These are phyloP conservation scores for Phoenix roebelenii DNA, from an alignment of 176 grass and related monocot species.

Conservation along the genomic window DNA sequence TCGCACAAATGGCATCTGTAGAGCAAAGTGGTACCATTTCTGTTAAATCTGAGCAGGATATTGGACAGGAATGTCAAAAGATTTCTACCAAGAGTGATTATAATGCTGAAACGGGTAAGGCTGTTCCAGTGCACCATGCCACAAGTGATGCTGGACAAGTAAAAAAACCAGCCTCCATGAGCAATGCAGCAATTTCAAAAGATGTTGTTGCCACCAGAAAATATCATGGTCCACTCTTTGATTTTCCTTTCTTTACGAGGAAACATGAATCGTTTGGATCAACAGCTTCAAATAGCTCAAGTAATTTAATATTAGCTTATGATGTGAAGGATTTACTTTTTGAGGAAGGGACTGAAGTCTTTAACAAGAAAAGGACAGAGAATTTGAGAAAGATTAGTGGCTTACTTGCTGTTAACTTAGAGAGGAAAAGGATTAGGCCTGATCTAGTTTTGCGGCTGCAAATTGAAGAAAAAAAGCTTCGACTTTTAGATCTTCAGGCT, in stretches of 20 bases:
- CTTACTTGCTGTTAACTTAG: slow-evolving; percentile 79
- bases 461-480: slow-evolving; percentile 98
- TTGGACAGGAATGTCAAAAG: slow-evolving; percentile 51
- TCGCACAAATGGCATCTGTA: slow-evolving; percentile 38
- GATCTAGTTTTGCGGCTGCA: slow-evolving; percentile 91
- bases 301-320: slow-evolving; percentile 62
- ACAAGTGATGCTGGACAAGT: slow-evolving; percentile 44
- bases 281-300: slow-evolving; percentile 51
- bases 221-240: slow-evolving; percentile 92
- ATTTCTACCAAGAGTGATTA: slow-evolving; percentile 42
- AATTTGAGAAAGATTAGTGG: slow-evolving; percentile 91
- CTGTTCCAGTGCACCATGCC: slow-evolving; percentile 50
- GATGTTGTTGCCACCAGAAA: slow-evolving; percentile 62
- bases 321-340: slow-evolving; percentile 85
- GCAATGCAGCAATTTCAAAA: slow-evolving; percentile 32
- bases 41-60: slow-evolving; percentile 86
- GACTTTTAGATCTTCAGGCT: slow-evolving; percentile 73
- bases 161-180: slow-evolving; percentile 55
- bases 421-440: slow-evolving; percentile 84
- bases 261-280: slow-evolving; percentile 69
- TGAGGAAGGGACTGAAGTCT: slow-evolving; percentile 67
- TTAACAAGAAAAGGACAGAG: slow-evolving; percentile 71
- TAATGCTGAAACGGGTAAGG: slow-evolving; percentile 65
- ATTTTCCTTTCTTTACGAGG: slow-evolving; percentile 89
- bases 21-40: slow-evolving; percentile 37